Percentiles rank a stretch among this genome's conserved stretches.
These are phyloP conservation scores for Trichoderma polysporum DNA, from an alignment of 2,329 filamentous ascomycete species.

Conservation along the genomic window DNA sequence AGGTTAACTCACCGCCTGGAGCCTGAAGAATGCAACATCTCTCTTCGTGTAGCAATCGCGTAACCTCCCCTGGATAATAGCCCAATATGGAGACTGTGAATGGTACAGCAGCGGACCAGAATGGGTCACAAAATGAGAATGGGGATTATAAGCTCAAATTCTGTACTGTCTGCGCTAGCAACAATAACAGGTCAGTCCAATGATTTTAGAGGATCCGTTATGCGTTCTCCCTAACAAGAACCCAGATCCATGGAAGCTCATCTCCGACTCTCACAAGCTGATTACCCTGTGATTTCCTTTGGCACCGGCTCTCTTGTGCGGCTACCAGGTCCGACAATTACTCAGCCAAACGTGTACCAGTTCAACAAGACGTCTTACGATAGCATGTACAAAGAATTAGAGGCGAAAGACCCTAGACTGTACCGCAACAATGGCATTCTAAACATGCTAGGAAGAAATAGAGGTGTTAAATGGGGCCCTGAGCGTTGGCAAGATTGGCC, in stretches of 20 bases:
- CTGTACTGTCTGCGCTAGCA: conserved; percentile 98
- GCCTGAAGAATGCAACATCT: conserved; percentile 28
- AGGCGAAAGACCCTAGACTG: conserved; percentile 78
- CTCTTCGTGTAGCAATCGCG: not conserved
- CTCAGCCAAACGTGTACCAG: conserved; percentile 93
- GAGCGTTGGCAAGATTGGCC: conserved; percentile 99
- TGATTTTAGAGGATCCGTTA: not conserved
- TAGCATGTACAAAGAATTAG: conserved; percentile 89
- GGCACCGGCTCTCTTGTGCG: conserved; percentile 94
- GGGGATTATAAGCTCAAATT: conserved; percentile 87
- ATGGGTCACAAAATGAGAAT: conserved; percentile 50
- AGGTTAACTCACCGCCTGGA: not conserved
- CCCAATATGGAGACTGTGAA: conserved; percentile 45
- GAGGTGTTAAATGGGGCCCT: conserved; percentile 88
- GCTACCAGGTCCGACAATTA: conserved; percentile 85
- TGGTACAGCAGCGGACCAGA: conserved; percentile 39
- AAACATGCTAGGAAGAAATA: conserved; percentile 93
- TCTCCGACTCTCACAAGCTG: conserved; percentile 78
- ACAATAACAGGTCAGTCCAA: conserved; percentile 79
- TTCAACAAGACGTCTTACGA: conserved; percentile 98
- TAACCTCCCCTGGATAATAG: conserved; percentile 20
- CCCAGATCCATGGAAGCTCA: conserved; percentile 83
- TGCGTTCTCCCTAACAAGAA: conserved; percentile 4
- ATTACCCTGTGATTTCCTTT: conserved; percentile 96
- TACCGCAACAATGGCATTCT: conserved; percentile 91